These are phyloP conservation scores for Cercospora sojina DNA, from an alignment of 2,329 filamentous ascomycete species.

Conservation along the genomic window DNA sequence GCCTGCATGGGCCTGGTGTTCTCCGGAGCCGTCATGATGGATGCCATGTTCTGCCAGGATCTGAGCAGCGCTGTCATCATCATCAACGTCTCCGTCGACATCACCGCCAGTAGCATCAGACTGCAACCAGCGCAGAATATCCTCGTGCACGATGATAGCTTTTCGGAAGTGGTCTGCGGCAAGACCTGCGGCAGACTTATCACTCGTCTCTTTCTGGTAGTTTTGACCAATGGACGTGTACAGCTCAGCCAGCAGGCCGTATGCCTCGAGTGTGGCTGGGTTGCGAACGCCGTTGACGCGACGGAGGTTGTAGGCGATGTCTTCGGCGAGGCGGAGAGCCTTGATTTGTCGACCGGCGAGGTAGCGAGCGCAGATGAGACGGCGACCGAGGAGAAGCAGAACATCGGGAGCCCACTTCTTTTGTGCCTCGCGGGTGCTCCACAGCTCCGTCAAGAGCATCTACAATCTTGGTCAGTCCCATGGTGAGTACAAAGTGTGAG, in stretches of 20 bases:
- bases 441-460: conserved; percentile 45
- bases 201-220: conserved; percentile 41
- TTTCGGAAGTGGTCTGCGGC: conserved; percentile 44
- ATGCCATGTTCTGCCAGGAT: conserved; percentile 41
- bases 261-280: conserved; percentile 51
- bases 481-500: not conserved
- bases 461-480: conserved; percentile 5
- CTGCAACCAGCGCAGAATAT: conserved; percentile 34
- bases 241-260: conserved; percentile 51
- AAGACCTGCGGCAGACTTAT: conserved; percentile 38
- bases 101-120: conserved; percentile 30
- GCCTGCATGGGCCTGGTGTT: conserved; percentile 27
- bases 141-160: conserved; percentile 38
- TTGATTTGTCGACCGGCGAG: conserved; percentile 48
- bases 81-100: conserved; percentile 37
- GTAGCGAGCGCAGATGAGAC: conserved; percentile 55
- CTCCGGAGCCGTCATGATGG: conserved; percentile 29
- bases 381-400: conserved; percentile 54
- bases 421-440: conserved; percentile 49
- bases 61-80: conserved; percentile 41
- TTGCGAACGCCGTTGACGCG: conserved; percentile 53
- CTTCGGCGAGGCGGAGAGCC: conserved; percentile 51
- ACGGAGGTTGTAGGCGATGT: conserved; percentile 57
- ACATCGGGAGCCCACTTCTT: conserved; percentile 47
- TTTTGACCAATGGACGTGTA: conserved; percentile 46